These are phyloP conservation scores for Delonix regia DNA, from an alignment of 306 rosid species.

Conservation along the genomic window DNA sequence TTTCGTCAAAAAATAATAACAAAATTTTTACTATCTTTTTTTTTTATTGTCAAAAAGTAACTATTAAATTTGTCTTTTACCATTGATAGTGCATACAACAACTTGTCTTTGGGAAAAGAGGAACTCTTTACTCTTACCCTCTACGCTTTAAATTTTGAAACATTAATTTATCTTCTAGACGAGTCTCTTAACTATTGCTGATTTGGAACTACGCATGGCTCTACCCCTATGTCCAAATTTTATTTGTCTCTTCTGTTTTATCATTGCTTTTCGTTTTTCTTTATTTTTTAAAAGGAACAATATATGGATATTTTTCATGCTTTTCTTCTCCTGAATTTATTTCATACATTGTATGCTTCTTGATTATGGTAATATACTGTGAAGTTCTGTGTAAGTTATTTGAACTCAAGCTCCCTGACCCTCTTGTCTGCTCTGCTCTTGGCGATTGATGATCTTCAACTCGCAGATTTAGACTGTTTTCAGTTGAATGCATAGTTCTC, in stretches of 20 bases:
- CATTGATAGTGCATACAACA: no score
- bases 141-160: not conserved
- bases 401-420: not conserved
- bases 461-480: conserved; percentile 21
- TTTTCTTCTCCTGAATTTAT: not conserved
- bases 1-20: no score
- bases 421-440: not conserved
- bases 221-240: not conserved
- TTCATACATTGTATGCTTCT: not conserved
- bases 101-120: not conserved
- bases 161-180: not conserved
- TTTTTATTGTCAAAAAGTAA: no score
- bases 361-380: not conserved
- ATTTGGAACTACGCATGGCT: not conserved
- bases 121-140: conserved; percentile 1
- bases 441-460: conserved; percentile 24
- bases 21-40: no score
- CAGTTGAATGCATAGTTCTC: not conserved
- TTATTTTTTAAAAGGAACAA: not conserved
- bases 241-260: not conserved
- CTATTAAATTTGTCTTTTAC: no score
- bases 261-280: not conserved
- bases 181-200: not conserved
- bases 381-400: not conserved
- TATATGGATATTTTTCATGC: not conserved